Evolutionary conservation across 768 basidiomycete genomes (phyloP).

Genomic region (Amanita jacksonii): DNA sequence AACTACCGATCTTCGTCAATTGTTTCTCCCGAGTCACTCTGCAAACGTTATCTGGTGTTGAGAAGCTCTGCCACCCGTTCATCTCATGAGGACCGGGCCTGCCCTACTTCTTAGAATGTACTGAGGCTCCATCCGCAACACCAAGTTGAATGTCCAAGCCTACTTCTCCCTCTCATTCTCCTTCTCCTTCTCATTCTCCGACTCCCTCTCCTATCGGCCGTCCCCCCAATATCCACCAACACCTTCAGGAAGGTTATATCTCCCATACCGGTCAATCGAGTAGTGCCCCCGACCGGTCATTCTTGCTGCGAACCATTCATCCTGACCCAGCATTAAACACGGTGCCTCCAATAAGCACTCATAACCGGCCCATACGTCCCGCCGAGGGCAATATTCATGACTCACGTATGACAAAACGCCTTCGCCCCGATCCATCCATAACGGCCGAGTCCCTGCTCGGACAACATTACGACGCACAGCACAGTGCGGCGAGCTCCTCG

Average conservation of each 20-base stretch:
- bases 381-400: conserved; percentile 20
- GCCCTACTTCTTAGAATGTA: conserved; percentile 21
- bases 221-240: conserved; percentile 6
- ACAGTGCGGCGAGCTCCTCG: conserved; percentile 18
- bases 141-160: conserved; percentile 40
- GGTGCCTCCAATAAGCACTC: conserved; percentile 4
- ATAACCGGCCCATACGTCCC: conserved; percentile 17
- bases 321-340: neutral
- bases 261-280: neutral
- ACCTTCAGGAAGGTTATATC: conserved; percentile 1
- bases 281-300: neutral
- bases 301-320: neutral
- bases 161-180: conserved; percentile 20
- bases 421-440: conserved; percentile 26
- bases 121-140: conserved; percentile 33
- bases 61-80: conserved; percentile 12
- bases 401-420: conserved; percentile 35
- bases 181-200: conserved; percentile 21
- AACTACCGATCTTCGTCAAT: neutral
- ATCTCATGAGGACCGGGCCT: conserved; percentile 11
- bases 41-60: conserved; percentile 6
- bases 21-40: neutral
- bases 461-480: neutral
- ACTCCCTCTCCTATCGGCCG: conserved; percentile 14
- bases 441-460: conserved; percentile 16